phyloP scores from a whole-genome alignment of 768 basidiomycete genomes.

The Cystobasidium tubakii region DNA sequence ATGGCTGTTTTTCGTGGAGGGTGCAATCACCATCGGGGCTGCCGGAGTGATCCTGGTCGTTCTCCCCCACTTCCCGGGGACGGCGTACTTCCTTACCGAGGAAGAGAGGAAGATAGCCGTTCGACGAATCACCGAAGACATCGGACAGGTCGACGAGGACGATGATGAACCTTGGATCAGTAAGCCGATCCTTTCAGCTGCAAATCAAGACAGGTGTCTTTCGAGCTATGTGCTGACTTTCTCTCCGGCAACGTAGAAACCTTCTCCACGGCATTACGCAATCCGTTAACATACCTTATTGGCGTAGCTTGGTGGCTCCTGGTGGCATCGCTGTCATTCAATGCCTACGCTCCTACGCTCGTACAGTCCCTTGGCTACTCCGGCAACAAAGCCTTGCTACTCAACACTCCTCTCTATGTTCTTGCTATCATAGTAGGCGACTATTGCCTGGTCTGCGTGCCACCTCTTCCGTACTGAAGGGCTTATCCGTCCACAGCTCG shows the following conservation, averaged over 20 bases:
- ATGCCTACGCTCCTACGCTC: slow-evolving; percentile 10
- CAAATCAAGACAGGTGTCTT: too few relatives aligned
- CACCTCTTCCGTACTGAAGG: too few relatives aligned
- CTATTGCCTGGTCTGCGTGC: too few relatives aligned
- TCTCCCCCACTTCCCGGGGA: slow-evolving; percentile 63
- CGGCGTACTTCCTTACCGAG: slow-evolving; percentile 42
- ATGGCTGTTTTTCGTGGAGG: slow-evolving; percentile 39
- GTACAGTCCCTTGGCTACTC: neutral
- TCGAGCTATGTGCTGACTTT: too few relatives aligned
- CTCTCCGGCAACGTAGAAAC: too few relatives aligned
- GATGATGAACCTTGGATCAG: neutral
- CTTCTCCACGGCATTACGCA: neutral
- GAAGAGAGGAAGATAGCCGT: slow-evolving; percentile 46
- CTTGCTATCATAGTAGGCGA: neutral
- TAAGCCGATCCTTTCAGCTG: too few relatives aligned
- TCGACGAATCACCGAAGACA: slow-evolving; percentile 48
- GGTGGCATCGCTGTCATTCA: neutral
- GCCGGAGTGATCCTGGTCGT: slow-evolving; percentile 56
- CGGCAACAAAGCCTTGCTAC: neutral
- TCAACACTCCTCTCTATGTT: slow-evolving; percentile 8
- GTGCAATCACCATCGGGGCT: slow-evolving; percentile 52
- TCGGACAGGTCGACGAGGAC: slow-evolving; percentile 42
- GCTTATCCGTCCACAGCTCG: too few relatives aligned
- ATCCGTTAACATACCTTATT: slow-evolving; percentile 5
- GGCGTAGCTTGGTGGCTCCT: neutral